These are phyloP conservation scores for Vickermania ingenoplastis DNA, from an alignment of 208 protist species.

Conservation along the genomic window DNA sequence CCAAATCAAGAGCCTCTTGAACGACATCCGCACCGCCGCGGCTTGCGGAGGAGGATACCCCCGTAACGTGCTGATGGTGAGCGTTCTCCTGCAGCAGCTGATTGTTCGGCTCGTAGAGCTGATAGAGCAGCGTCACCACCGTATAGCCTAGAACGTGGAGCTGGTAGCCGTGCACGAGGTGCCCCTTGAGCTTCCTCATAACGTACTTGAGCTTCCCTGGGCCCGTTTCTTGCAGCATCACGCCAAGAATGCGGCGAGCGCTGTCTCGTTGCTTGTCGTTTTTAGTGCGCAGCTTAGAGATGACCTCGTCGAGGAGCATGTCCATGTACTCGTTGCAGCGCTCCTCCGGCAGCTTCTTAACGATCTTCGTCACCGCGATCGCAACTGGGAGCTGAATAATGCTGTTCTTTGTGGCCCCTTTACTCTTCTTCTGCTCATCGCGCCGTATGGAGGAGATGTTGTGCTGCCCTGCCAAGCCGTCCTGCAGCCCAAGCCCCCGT, in stretches of 20 bases:
- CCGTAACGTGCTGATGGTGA: background rate
- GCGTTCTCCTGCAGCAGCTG: constrained; percentile 12
- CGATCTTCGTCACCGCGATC: constrained; percentile 79
- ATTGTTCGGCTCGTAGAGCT: constrained; percentile 80
- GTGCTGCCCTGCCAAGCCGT: constrained; percentile 36
- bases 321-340: constrained; percentile 67
- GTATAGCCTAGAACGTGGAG: constrained; percentile 89
- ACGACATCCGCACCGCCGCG: constrained; percentile 9
- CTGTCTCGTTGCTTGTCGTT: constrained; percentile 82
- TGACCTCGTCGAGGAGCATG: constrained; percentile 66
- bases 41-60: background rate
- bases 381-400: constrained; percentile 83
- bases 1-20: constrained; percentile 15
- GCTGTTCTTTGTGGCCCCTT: constrained; percentile 38
- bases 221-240: constrained; percentile 75
- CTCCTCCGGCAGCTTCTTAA: constrained; percentile 69
- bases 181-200: constrained; percentile 75
- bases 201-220: constrained; percentile 75
- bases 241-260: constrained; percentile 67
- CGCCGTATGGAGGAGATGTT: constrained; percentile 48
- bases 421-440: constrained; percentile 53
- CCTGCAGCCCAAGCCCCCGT: constrained; percentile 17
- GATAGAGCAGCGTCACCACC: constrained; percentile 78
- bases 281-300: constrained; percentile 81
- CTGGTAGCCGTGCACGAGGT: constrained; percentile 87